Conservation (phyloP, 2,329 filamentous ascomycete species). For the Decorospora gaudefroyi region DNA sequence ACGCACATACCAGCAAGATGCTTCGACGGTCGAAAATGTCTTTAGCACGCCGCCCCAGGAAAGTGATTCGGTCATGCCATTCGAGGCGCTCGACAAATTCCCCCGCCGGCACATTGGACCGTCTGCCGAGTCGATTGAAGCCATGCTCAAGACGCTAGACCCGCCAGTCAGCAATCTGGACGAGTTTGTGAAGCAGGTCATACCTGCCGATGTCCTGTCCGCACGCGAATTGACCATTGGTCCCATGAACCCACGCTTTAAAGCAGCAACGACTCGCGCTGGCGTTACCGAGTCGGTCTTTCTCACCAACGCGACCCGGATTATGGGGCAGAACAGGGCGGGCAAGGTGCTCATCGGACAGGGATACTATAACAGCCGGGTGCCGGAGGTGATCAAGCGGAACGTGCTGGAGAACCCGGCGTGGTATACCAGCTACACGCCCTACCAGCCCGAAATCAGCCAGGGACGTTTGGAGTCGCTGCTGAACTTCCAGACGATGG, state of each 20-base stretch:
- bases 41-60: constrained; percentile 34
- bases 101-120: constrained; percentile 86
- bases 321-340: constrained; percentile 65
- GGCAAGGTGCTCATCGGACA: constrained; percentile 76
- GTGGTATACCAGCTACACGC: constrained; percentile 98
- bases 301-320: constrained; percentile 57
- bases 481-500: constrained; percentile 93
- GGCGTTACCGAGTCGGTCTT: constrained; percentile 63
- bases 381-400: constrained; percentile 87
- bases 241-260: constrained; percentile 50
- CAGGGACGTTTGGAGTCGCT: constrained; percentile 91
- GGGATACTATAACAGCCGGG: constrained; percentile 86
- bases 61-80: constrained; percentile 31
- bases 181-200: constrained; percentile 80
- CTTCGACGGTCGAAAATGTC: constrained; percentile 33
- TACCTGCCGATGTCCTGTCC: constrained; percentile 78
- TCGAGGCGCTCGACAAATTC: constrained; percentile 66
- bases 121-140: constrained; percentile 66
- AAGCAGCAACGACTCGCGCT: no score
- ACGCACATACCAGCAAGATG: constrained; percentile 33
- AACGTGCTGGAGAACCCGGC: constrained; percentile 91
- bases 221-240: constrained; percentile 63
- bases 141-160: constrained; percentile 80
- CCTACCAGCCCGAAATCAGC: constrained; percentile 96
- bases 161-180: constrained; percentile 75